These are phyloP conservation scores for Kwoniella bestiolae DNA, from an alignment of 768 basidiomycete species.

Conservation along the genomic window DNA sequence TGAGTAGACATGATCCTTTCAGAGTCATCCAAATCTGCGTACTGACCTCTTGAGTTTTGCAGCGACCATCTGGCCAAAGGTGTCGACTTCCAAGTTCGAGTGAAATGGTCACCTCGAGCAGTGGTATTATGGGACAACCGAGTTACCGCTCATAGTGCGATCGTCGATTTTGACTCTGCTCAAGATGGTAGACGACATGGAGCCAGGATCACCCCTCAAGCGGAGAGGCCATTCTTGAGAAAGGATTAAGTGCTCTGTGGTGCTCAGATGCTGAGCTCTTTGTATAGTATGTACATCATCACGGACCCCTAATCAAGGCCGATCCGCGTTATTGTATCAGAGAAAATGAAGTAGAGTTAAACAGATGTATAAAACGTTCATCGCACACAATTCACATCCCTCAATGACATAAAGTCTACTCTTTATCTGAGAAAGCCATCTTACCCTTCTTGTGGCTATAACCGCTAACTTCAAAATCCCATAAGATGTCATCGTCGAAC, in stretches of 20 bases:
- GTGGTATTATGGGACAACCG: constrained; percentile 82
- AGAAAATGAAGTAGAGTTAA: neutral
- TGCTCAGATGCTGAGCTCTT: too few relatives aligned
- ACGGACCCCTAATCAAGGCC: too few relatives aligned
- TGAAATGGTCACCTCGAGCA: constrained; percentile 75
- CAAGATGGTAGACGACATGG: constrained; percentile 72
- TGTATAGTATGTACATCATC: too few relatives aligned
- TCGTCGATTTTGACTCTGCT: constrained; percentile 71
- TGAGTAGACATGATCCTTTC: neutral
- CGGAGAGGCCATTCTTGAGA: constrained; percentile 65
- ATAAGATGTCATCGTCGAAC: neutral
- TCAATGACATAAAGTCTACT: neutral
- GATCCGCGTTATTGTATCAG: too few relatives aligned
- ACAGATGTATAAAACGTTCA: too few relatives aligned
- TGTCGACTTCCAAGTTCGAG: constrained; percentile 75
- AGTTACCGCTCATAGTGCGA: constrained; percentile 65
- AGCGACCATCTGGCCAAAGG: constrained; percentile 76
- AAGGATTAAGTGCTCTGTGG: constrained; percentile 2
- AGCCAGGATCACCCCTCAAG: constrained; percentile 78
- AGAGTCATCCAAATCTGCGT: too few relatives aligned
- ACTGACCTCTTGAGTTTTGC: neutral
- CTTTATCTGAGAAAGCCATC: neutral
- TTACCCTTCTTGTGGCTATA: neutral
- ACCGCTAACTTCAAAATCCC: neutral
- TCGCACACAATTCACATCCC: neutral